Percentiles rank a stretch among this genome's conserved stretches.
These are phyloP conservation scores for Penicilliopsis zonata DNA, from an alignment of 495 filamentous ascomycete genomes.

Conservation along the genomic window DNA sequence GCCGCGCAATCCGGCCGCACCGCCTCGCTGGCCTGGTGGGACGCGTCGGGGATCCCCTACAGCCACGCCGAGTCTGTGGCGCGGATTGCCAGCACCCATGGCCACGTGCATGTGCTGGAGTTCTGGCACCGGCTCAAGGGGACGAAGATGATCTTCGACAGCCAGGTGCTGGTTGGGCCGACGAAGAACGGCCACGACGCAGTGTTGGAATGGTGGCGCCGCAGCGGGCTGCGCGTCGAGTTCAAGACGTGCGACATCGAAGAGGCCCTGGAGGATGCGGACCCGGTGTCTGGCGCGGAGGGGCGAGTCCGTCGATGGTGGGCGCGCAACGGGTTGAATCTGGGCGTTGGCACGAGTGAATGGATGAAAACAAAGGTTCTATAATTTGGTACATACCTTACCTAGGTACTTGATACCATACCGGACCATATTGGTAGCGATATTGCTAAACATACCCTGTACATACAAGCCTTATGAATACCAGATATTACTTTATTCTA, in stretches of 20 bases:
- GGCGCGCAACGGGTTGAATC: constrained; percentile 77
- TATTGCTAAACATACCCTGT: too few relatives aligned
- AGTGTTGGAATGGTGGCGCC: constrained; percentile 87
- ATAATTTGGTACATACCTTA: too few relatives aligned
- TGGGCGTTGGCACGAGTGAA: constrained; percentile 76
- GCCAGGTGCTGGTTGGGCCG: constrained; percentile 75
- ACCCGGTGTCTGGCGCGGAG: constrained; percentile 49
- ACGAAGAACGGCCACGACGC: constrained; percentile 76
- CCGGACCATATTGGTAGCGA: too few relatives aligned
- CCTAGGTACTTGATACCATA: too few relatives aligned
- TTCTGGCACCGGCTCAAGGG: constrained; percentile 70
- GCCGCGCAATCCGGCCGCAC: constrained; percentile 69
- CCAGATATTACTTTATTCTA: too few relatives aligned
- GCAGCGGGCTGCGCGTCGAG: constrained; percentile 63
- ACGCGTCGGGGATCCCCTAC: constrained; percentile 59
- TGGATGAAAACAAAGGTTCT: constrained; percentile 80
- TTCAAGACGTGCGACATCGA: constrained; percentile 95
- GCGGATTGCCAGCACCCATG: constrained; percentile 71
- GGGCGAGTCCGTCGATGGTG: constrained; percentile 72
- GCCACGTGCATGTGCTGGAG: constrained; percentile 75
- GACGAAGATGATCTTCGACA: constrained; percentile 78
- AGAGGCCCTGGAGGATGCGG: constrained; percentile 79
- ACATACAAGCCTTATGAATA: too few relatives aligned
- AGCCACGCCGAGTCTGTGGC: constrained; percentile 65
- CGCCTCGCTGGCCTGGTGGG: constrained; percentile 71